Evolutionary conservation across 179 eudicot genomes (phyloP).

Genomic region (Silene noctiflora): DNA sequence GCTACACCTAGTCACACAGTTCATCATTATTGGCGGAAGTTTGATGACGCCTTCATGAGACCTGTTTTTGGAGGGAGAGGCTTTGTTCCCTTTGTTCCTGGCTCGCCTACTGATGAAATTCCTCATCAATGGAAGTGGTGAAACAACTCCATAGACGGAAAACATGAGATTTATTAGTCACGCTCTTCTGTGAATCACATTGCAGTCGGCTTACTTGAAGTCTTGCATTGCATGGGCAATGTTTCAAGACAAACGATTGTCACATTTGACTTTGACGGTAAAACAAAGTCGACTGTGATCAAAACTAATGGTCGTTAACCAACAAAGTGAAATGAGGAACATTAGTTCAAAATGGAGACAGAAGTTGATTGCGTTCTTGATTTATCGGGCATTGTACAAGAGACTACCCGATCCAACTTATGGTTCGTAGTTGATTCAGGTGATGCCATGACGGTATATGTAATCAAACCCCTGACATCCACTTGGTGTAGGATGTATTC

Average conservation of each 20-base stretch:
- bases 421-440: slow-evolving; percentile 2
- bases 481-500: slow-evolving; percentile 9
- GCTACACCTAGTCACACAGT: slow-evolving; percentile 54
- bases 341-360: not conserved
- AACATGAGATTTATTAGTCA: too few species aligned
- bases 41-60: slow-evolving; percentile 75
- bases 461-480: not conserved
- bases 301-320: not conserved
- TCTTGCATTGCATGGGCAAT: slow-evolving; percentile 27
- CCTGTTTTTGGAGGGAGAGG: slow-evolving; percentile 91
- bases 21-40: slow-evolving; percentile 76
- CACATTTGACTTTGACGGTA: not conserved
- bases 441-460: slow-evolving; percentile 7
- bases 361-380: not conserved
- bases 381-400: not conserved
- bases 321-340: not conserved
- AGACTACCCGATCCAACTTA: too few species aligned
- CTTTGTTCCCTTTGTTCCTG: slow-evolving; percentile 67
- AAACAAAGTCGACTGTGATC: not conserved
- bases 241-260: not conserved
- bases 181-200: not conserved
- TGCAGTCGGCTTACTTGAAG: slow-evolving; percentile 7
- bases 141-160: not conserved
- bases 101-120: slow-evolving; percentile 60
- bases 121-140: slow-evolving; percentile 31